phyloP scores from a whole-genome alignment of 345 rosid species.

The Boechera divaricarpa region DNA sequence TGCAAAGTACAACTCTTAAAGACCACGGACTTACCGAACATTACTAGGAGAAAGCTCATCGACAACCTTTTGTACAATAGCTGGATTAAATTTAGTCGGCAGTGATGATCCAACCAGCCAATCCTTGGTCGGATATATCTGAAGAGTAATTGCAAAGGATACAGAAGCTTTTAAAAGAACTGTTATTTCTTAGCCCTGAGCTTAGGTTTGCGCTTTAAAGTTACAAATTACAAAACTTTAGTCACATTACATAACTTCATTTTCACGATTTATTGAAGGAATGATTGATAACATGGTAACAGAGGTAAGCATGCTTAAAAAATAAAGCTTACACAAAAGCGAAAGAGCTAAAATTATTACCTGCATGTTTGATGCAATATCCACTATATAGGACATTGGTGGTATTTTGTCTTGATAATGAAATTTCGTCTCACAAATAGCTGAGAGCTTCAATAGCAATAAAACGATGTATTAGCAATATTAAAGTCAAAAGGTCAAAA shows the following conservation, averaged over 20 bases:
- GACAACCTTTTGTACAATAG: conserved; percentile 58
- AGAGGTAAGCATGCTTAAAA: conserved; percentile 5
- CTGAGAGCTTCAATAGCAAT: conserved; percentile 74
- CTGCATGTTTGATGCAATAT: conserved; percentile 65
- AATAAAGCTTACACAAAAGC: conserved; percentile 14
- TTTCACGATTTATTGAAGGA: neutral
- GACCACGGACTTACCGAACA: conserved; percentile 62
- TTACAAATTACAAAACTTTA: conserved; percentile 17
- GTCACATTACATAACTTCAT: conserved; percentile 1
- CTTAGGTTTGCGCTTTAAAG: neutral
- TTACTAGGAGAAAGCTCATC: conserved; percentile 70
- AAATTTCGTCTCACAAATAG: conserved; percentile 80
- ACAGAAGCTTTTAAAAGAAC: conserved; percentile 8
- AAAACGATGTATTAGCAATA: conserved; percentile 25
- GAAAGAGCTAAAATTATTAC: conserved; percentile 46
- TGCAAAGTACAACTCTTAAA: conserved; percentile 9
- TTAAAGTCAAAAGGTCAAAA: conserved; percentile 6
- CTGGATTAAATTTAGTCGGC: conserved; percentile 71
- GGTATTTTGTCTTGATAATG: conserved; percentile 86
- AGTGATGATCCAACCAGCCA: conserved; percentile 85
- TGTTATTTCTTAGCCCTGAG: conserved; percentile 15
- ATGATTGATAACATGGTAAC: neutral
- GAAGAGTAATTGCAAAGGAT: conserved; percentile 37
- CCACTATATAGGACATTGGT: conserved; percentile 65
- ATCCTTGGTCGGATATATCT: conserved; percentile 78